A percentile compares a stretch with the other conserved stretches of the same genome.
phyloP scores from a whole-genome alignment of 768 basidiomycete species.

The Kwoniella sp. region DNA sequence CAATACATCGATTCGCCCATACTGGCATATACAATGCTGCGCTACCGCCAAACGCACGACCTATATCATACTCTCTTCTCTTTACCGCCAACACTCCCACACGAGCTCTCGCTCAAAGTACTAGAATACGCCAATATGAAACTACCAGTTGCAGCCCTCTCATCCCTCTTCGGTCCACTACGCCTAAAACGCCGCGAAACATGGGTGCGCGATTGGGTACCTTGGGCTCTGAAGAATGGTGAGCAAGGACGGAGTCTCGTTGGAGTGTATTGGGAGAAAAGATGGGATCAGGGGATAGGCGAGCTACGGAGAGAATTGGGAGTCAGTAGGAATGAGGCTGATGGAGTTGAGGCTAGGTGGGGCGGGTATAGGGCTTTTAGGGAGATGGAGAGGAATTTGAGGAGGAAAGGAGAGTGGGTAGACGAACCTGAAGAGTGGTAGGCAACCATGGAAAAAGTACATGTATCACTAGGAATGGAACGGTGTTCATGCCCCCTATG shows the following conservation, averaged over 20 bases:
- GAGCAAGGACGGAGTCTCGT: conserved; percentile 73
- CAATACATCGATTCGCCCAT: conserved; percentile 93
- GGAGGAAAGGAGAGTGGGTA: conserved; percentile 49
- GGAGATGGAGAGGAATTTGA: conserved; percentile 65
- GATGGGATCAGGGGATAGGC: conserved; percentile 80
- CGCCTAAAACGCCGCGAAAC: conserved; percentile 66
- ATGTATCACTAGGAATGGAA: no score
- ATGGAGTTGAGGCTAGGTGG: conserved; percentile 72
- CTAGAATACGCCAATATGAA: conserved; percentile 92
- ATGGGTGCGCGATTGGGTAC: conserved; percentile 78
- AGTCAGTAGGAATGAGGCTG: conserved; percentile 59
- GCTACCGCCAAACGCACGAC: conserved; percentile 97
- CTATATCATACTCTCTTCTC: conserved; percentile 90
- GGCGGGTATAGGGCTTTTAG: conserved; percentile 68
- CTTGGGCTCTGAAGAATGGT: conserved; percentile 89
- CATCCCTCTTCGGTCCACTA: conserved; percentile 76
- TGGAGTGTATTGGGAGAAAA: conserved; percentile 91
- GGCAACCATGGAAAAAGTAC: no score
- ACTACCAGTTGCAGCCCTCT: conserved; percentile 81
- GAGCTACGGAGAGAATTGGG: conserved; percentile 85
- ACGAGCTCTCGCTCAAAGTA: conserved; percentile 89
- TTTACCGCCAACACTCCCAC: conserved; percentile 84
- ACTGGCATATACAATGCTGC: conserved; percentile 95
- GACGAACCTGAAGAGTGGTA: conserved; percentile 53
- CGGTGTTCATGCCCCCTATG: no score